Evolutionary conservation across 352 stramenopile species (phyloP), one percentile per base, ranked within the genome.

Genomic region (Globisporangium rhizosaccharum): DNA sequence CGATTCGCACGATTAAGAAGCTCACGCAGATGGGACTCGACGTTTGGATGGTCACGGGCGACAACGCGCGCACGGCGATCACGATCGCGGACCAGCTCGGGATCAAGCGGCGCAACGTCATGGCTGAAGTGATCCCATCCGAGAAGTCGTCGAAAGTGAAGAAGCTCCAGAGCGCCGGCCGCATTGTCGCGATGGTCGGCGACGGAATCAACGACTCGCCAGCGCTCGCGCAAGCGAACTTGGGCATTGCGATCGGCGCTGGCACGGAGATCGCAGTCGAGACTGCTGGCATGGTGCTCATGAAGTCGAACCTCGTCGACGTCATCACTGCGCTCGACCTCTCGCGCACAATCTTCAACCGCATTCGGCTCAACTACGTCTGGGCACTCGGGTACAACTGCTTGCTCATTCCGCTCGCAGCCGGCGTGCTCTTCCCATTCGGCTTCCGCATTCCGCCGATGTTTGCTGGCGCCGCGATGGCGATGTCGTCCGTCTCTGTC

Each of bases 21-120:
- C 79, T 99, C 41, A 77, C 91, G 57, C 57, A 93, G 41, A 96
- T 97, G 75, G 88, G 90, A 1, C 74, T 99, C 33, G 85, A 98
- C 33, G 89, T 99, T 17, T 98, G 92, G 86, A 99, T 99, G 95
- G 74, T 99, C n/a, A 99, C 97, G n/a, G 97, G 97, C 23, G 97
- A 99, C 73, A 99, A 99, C 72, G 67, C 71, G 23, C 76, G 88
- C 26, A 99, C 97, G 12, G 97, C 97, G 20, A 70, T 87, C 61
- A 90, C 87, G 11, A 94, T 99, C 65, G 97, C 96, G 2, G 69
- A 90, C 28, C 77, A 97, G 49, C 71, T 99, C 33, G 93, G 96
- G 51, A 96, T 99, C 66, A 88, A 82, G 57, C 79, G 77, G n/a
- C 66, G 81, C 56, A 88, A 97, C 45, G 91, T 99, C 1, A 93